These are phyloP conservation scores for Coprinopsis sp. DNA, from an alignment of 768 basidiomycete genomes.

Conservation along the genomic window DNA sequence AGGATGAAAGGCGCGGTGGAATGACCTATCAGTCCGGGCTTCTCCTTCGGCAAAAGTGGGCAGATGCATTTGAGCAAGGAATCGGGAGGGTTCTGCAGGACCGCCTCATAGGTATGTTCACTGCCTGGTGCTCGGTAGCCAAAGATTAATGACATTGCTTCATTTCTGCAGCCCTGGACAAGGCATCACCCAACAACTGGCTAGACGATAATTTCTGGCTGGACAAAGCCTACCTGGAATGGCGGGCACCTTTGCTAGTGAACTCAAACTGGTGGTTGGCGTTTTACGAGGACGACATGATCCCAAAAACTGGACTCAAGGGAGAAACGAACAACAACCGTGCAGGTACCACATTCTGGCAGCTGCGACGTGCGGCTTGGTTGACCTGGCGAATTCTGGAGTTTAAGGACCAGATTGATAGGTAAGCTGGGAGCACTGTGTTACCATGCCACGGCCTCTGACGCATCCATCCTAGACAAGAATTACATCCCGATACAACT, in stretches of 20 bases:
- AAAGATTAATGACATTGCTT: no score
- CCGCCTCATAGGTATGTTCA: conserved; percentile 58
- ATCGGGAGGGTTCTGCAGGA: conserved; percentile 68
- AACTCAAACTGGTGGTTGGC: conserved; percentile 98
- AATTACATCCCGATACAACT: conserved; percentile 64
- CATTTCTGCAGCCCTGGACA: conserved; percentile 62
- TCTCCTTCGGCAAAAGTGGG: conserved; percentile 52
- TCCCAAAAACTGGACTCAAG: conserved; percentile 43
- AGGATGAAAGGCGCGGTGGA: conserved; percentile 62
- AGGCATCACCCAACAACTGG: conserved; percentile 85
- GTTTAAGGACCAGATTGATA: conserved; percentile 62
- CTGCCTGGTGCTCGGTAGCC: conserved; percentile 13
- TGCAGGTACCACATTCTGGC: conserved; percentile 67
- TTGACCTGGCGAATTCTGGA: conserved; percentile 65
- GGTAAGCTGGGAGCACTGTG: conserved; percentile 38
- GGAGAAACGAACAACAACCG: conserved; percentile 35
- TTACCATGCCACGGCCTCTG: background rate
- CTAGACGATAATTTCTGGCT: conserved; percentile 92
- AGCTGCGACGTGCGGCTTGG: conserved; percentile 82
- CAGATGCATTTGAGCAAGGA: conserved; percentile 65
- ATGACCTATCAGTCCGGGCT: conserved; percentile 47
- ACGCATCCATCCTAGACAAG: conserved; percentile 44
- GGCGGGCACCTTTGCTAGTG: conserved; percentile 77
- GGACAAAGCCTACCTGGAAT: conserved; percentile 82
- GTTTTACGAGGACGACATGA: conserved; percentile 65